Conservation (phyloP, 2,329 filamentous ascomycete genomes). For the Penicillium nordicum region DNA sequence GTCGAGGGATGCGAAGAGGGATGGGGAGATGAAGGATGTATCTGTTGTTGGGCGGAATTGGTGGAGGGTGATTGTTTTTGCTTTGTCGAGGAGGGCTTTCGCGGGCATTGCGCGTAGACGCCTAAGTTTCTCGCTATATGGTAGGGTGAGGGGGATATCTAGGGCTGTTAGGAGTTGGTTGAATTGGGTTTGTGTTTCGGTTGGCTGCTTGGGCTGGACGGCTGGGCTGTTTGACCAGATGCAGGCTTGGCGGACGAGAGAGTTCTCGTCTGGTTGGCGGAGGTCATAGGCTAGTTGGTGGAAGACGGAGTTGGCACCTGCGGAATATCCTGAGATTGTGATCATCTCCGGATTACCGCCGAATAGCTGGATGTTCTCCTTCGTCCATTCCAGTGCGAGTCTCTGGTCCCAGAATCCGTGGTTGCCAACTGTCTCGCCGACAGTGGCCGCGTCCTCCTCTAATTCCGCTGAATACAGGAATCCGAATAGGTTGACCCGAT, state of each 20-base stretch:
- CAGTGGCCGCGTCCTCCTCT: constrained; percentile 18
- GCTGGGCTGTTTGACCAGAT: constrained; percentile 56
- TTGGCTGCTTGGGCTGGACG: constrained; percentile 50
- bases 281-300: constrained; percentile 58
- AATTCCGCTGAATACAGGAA: constrained; percentile 53
- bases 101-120: constrained; percentile 43
- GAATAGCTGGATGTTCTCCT: constrained; percentile 51
- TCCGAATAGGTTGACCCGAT: constrained; percentile 56
- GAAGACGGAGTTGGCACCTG: constrained; percentile 55
- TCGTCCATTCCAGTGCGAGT: constrained; percentile 55
- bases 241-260: constrained; percentile 50
- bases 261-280: constrained; percentile 44
- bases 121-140: constrained; percentile 45
- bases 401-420: constrained; percentile 58
- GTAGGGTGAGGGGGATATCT: constrained; percentile 41
- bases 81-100: constrained; percentile 43
- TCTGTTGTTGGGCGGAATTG: constrained; percentile 56
- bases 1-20: constrained; percentile 48
- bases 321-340: constrained; percentile 54
- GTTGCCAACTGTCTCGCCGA: constrained; percentile 45
- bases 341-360: constrained; percentile 51
- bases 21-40: constrained; percentile 44
- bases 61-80: constrained; percentile 44
- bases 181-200: constrained; percentile 52
- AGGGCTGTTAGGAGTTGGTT: constrained; percentile 48